Conservation (phyloP, 1,284 basidiomycete species). For the Tylopilus orsonianus region DNA sequence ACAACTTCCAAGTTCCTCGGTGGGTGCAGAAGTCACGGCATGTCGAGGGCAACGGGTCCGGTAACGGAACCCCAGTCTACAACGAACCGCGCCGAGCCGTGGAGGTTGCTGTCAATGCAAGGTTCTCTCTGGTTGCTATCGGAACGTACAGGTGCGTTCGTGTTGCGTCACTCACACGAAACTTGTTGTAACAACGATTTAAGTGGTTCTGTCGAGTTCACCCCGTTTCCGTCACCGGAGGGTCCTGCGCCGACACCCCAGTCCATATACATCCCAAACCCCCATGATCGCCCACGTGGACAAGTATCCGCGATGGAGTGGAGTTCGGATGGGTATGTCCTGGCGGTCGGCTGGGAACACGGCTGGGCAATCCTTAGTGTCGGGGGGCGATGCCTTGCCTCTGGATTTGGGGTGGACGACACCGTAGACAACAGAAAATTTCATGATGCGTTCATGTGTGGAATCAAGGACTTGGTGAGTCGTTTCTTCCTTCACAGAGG, state of each 20-base stretch:
- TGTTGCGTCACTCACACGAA: not conserved
- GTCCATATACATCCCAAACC: slow-evolving; percentile 54
- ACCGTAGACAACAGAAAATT: slow-evolving; percentile 63
- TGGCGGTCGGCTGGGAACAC: slow-evolving; percentile 92
- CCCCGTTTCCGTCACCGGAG: slow-evolving; percentile 63
- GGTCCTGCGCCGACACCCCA: slow-evolving; percentile 53
- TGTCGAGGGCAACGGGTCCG: slow-evolving; percentile 43
- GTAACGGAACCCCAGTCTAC: slow-evolving; percentile 42
- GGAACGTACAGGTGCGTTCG: slow-evolving; percentile 66
- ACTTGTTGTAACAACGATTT: slow-evolving; percentile 2
- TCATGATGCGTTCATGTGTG: slow-evolving; percentile 85
- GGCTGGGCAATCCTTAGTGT: slow-evolving; percentile 94
- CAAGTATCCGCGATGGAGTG: slow-evolving; percentile 80
- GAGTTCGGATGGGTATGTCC: slow-evolving; percentile 93
- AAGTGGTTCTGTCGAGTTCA: slow-evolving; percentile 63
- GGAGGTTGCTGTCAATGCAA: slow-evolving; percentile 72
- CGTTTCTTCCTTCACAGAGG: not conserved
- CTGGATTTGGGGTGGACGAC: slow-evolving; percentile 71
- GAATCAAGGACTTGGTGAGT: slow-evolving; percentile 63
- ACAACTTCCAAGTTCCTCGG: slow-evolving; percentile 64
- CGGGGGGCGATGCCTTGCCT: slow-evolving; percentile 82
- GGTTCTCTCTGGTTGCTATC: slow-evolving; percentile 83
- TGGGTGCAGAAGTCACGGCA: slow-evolving; percentile 73
- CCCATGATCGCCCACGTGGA: slow-evolving; percentile 63
- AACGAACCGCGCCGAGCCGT: slow-evolving; percentile 66